phyloP scores from a whole-genome alignment of 768 basidiomycete species.

The Suillus clintonianus region DNA sequence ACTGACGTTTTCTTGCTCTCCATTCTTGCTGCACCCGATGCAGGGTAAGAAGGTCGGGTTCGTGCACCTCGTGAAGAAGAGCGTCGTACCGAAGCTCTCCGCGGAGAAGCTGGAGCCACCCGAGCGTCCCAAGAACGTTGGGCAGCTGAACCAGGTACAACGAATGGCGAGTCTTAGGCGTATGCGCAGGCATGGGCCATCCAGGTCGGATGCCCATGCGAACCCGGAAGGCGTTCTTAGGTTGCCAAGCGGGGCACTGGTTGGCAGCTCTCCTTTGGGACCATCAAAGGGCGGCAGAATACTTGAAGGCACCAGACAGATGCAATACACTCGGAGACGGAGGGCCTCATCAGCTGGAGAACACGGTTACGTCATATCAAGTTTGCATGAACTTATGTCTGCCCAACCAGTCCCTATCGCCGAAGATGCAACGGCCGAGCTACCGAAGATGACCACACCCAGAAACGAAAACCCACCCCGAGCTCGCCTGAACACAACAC shows the following conservation, averaged over 20 bases:
- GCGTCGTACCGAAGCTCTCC: slow-evolving; percentile 60
- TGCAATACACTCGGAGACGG: slow-evolving; percentile 33
- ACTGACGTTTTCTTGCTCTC: slow-evolving; percentile 74
- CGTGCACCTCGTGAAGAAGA: slow-evolving; percentile 74
- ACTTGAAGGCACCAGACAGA: slow-evolving; percentile 7
- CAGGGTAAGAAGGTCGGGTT: slow-evolving; percentile 69
- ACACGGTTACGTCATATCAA: slow-evolving; percentile 7
- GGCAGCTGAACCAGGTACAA: neutral
- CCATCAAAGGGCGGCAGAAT: neutral
- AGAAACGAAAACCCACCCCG: neutral
- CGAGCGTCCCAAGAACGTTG: slow-evolving; percentile 9
- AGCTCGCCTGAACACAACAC: neutral
- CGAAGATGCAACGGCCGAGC: slow-evolving; percentile 1
- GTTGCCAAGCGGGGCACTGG: slow-evolving; percentile 4
- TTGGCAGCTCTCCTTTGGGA: slow-evolving; percentile 14
- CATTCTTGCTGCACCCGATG: slow-evolving; percentile 54
- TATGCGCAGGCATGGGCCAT: slow-evolving; percentile 16
- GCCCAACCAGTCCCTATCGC: neutral
- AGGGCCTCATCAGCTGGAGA: slow-evolving; percentile 53
- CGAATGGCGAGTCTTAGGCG: slow-evolving; percentile 1
- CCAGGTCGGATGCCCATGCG: slow-evolving; percentile 22
- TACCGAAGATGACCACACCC: neutral
- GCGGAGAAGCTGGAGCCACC: slow-evolving; percentile 63
- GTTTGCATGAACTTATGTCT: slow-evolving; percentile 7
- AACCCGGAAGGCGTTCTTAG: slow-evolving; percentile 6